These are phyloP conservation scores for Monosporascus sp. DNA, from an alignment of 2,329 filamentous ascomycete genomes.

Conservation along the genomic window DNA sequence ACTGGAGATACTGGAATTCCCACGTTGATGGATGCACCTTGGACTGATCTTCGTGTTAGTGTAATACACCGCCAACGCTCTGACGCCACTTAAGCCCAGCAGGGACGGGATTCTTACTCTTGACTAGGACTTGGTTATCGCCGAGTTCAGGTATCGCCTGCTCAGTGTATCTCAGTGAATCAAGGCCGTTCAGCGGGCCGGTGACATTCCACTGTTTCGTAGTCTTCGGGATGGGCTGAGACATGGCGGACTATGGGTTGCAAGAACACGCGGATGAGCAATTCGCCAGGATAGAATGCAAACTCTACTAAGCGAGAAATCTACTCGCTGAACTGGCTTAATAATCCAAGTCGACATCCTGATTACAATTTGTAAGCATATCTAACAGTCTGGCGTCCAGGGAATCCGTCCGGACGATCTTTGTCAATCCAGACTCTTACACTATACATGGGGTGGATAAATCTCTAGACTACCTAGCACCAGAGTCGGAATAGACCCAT, in stretches of 20 bases:
- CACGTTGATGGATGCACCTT: constrained; percentile 17
- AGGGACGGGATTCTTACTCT: constrained; percentile 2
- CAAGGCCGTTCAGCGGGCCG: constrained; percentile 4
- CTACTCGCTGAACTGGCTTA: no score
- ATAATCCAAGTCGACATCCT: no score
- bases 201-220: constrained; percentile 11
- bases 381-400: no score
- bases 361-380: no score
- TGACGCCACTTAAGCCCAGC: no score
- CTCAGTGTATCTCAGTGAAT: constrained; percentile 8
- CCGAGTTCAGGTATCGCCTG: constrained; percentile 9
- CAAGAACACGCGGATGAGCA: neutral
- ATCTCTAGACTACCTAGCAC: no score
- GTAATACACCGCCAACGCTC: neutral
- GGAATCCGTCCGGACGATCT: no score
- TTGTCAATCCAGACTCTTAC: no score
- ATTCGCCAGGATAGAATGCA: no score
- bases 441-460: no score
- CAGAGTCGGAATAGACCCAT: no score
- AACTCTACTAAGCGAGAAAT: no score
- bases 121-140: constrained; percentile 15
- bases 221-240: constrained; percentile 6
- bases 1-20: neutral
- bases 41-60: constrained; percentile 5
- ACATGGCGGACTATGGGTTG: neutral